Conservation (phyloP, 106 monocot genomes). For the Acorus gramineus region DNA sequence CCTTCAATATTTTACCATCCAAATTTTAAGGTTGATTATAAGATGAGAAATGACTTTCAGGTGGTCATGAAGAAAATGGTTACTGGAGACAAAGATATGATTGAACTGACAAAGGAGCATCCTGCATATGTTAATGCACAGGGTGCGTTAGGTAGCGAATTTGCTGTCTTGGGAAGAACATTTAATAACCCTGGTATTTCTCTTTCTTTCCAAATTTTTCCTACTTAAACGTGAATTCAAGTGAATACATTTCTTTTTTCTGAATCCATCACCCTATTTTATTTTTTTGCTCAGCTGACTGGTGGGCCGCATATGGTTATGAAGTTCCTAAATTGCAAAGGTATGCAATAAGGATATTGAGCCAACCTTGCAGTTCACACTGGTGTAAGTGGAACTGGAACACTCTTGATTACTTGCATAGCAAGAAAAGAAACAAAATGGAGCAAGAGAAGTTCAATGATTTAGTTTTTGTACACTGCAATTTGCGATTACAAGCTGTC, state of each 20-base stretch:
- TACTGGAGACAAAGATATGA: conserved; percentile 33
- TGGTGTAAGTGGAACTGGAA: conserved; percentile 49
- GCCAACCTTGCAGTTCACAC: conserved; percentile 42
- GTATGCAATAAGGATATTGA: conserved; percentile 37
- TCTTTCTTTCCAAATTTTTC: neutral
- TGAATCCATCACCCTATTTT: neutral
- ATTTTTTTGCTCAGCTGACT: conserved; percentile 21
- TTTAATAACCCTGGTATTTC: conserved; percentile 35
- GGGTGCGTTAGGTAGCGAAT: conserved; percentile 36
- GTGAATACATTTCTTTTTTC: neutral
- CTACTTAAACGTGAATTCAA: neutral
- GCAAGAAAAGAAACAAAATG: conserved; percentile 15
- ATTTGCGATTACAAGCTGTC: conserved; percentile 28
- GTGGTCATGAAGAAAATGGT: conserved; percentile 49
- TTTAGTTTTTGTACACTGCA: conserved; percentile 43
- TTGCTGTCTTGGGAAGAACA: conserved; percentile 39
- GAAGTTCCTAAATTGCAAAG: conserved; percentile 37
- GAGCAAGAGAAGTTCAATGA: conserved; percentile 38
- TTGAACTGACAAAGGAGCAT: conserved; percentile 39
- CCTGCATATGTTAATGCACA: conserved; percentile 39
- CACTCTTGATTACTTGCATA: conserved; percentile 19
- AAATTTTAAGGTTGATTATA: conserved; percentile 31
- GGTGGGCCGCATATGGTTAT: conserved; percentile 48
- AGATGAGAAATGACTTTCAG: conserved; percentile 45
- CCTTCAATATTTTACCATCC: conserved; percentile 30